Conservation (phyloP, 192 early-diverging fungal species). For the Rhizophagus prolifer region DNA sequence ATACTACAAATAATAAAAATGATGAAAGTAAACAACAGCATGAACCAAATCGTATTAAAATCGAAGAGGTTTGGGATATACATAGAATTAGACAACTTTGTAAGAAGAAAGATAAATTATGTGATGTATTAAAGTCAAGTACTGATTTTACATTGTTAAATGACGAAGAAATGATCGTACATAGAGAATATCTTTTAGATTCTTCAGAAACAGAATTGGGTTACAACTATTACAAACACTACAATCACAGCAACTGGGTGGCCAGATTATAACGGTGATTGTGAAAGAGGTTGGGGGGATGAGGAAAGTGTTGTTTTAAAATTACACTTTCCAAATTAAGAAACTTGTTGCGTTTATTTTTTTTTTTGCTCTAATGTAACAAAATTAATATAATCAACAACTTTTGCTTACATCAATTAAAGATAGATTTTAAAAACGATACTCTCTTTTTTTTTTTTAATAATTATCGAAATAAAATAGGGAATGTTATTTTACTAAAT, state of each 20-base stretch:
- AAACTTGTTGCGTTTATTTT: too few species aligned
- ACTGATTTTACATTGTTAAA: conserved; percentile 21
- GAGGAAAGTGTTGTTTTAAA: not conserved
- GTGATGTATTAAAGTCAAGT: not conserved
- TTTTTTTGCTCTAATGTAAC: too few species aligned
- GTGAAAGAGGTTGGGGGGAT: not conserved
- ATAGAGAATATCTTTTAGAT: conserved; percentile 17
- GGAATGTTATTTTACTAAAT: not conserved
- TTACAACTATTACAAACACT: not conserved
- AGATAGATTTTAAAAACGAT: too few species aligned
- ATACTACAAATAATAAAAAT: not conserved
- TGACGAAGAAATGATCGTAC: not conserved
- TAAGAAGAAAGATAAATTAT: not conserved
- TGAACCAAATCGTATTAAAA: conserved; percentile 1
- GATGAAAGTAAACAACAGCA: not conserved
- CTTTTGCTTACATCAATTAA: too few species aligned
- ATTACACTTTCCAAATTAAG: too few species aligned
- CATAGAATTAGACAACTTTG: conserved; percentile 21
- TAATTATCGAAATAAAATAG: too few species aligned
- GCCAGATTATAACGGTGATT: not conserved
- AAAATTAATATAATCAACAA: too few species aligned
- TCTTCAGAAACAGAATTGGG: not conserved
- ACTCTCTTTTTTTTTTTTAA: too few species aligned
- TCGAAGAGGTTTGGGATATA: conserved; percentile 25
- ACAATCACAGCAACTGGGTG: not conserved